A percentile compares a stretch with the other conserved stretches of the same genome.
phyloP scores from a whole-genome alignment of 2,329 filamentous ascomycete genomes.

The Alternaria tenuissima region DNA sequence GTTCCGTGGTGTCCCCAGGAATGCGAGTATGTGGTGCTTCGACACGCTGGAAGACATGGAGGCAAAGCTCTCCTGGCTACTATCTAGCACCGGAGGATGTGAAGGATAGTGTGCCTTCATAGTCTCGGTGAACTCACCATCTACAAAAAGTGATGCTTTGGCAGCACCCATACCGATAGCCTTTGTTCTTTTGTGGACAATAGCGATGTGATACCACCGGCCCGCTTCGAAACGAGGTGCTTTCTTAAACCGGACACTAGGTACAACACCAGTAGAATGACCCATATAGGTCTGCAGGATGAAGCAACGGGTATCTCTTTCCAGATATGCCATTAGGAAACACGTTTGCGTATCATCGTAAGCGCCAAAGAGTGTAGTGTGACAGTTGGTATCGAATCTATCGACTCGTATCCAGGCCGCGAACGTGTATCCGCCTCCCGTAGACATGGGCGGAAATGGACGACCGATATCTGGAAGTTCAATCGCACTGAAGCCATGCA shows the following conservation, averaged over 20 bases:
- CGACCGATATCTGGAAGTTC: slow-evolving; percentile 88
- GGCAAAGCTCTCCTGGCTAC: slow-evolving; percentile 72
- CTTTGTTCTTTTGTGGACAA: slow-evolving; percentile 84
- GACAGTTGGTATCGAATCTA: slow-evolving; percentile 80
- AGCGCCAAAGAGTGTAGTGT: slow-evolving; percentile 95
- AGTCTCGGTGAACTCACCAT: slow-evolving; percentile 94
- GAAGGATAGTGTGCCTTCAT: slow-evolving; percentile 87
- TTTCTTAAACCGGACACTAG: slow-evolving; percentile 95
- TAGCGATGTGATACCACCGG: slow-evolving; percentile 90
- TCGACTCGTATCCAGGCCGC: slow-evolving; percentile 90
- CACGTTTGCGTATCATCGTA: slow-evolving; percentile 93
- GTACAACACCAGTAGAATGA: slow-evolving; percentile 68
- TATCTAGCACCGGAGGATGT: slow-evolving; percentile 71
- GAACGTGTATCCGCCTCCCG: slow-evolving; percentile 84
- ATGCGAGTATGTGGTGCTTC: slow-evolving; percentile 81
- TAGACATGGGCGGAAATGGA: slow-evolving; percentile 80
- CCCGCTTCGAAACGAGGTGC: slow-evolving; percentile 77
- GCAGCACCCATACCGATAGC: slow-evolving; percentile 70
- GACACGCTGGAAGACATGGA: slow-evolving; percentile 68
- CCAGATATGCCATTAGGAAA: slow-evolving; percentile 91
- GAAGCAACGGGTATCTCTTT: slow-evolving; percentile 91
- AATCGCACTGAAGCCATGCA: slow-evolving; percentile 87
- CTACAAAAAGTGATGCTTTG: slow-evolving; percentile 86
- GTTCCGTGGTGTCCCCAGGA: slow-evolving; percentile 90
- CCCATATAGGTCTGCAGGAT: slow-evolving; percentile 96